Percentiles rank a stretch among this genome's conserved stretches.
Evolutionary conservation across 306 rosid species (phyloP).

Genomic region (Cucurbita pepo): DNA sequence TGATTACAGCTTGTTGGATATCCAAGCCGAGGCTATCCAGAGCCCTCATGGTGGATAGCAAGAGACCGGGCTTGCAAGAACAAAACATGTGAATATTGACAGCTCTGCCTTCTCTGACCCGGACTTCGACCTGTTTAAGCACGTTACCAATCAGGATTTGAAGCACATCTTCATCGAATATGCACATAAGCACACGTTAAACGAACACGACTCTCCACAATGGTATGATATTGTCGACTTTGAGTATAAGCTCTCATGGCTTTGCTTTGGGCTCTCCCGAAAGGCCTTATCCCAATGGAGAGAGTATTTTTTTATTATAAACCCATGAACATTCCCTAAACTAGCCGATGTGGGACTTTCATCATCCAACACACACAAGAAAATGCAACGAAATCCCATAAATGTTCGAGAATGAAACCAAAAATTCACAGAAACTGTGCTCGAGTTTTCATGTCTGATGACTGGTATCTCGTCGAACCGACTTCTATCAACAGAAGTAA

Average conservation of each 20-base stretch:
- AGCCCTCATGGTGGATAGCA: conserved; percentile 83
- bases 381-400: background rate
- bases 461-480: background rate
- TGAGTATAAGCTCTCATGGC: too few species aligned
- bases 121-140: conserved; percentile 64
- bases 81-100: conserved; percentile 98
- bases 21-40: conserved; percentile 85
- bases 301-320: too few species aligned
- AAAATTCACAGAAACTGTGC: background rate
- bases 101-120: conserved; percentile 79
- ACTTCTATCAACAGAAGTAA: background rate
- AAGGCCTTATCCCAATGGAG: too few species aligned
- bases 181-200: background rate
- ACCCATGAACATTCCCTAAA: too few species aligned
- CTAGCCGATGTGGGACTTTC: too few species aligned
- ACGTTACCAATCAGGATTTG: background rate
- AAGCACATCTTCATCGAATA: background rate
- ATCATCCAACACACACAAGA: background rate
- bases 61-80: conserved; percentile 73
- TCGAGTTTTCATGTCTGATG: background rate
- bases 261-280: too few species aligned
- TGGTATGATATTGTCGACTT: too few species aligned
- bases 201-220: too few species aligned
- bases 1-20: conserved; percentile 93
- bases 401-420: background rate